These are phyloP conservation scores for Sonneratia caseolaris DNA, from an alignment of 345 rosid genomes.

Conservation along the genomic window DNA sequence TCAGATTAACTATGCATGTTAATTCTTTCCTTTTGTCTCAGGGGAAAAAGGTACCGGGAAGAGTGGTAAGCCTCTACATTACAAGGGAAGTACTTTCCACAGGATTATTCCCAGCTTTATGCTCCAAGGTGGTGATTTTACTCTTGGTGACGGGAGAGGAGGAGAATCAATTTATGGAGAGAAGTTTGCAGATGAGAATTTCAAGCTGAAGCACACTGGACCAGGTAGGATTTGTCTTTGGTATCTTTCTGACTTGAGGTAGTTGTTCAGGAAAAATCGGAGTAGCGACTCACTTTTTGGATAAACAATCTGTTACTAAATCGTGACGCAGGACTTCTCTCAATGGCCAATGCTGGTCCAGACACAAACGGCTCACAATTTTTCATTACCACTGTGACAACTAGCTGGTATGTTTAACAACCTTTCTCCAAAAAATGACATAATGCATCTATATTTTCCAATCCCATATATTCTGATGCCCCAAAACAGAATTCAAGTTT, in stretches of 20 bases:
- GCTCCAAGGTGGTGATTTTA: constrained; percentile 96
- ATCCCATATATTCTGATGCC: neutral
- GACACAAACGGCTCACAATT: constrained; percentile 96
- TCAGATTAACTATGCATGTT: neutral
- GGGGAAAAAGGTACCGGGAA: constrained; percentile 89
- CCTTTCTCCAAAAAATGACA: neutral
- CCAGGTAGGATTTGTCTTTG: constrained; percentile 45
- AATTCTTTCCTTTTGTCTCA: constrained; percentile 14
- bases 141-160: constrained; percentile 90
- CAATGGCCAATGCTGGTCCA: constrained; percentile 91
- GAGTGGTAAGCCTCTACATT: constrained; percentile 85
- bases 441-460: neutral
- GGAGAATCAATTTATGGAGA: constrained; percentile 95
- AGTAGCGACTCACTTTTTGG: neutral
- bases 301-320: neutral
- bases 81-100: constrained; percentile 74
- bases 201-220: constrained; percentile 91
- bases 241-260: neutral
- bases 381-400: constrained; percentile 85
- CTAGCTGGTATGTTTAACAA: constrained; percentile 55
- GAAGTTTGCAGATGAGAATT: constrained; percentile 90
- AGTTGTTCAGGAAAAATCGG: neutral
- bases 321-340: constrained; percentile 44
- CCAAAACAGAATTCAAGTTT: neutral
- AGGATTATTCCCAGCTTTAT: constrained; percentile 94